Evolutionary conservation across 768 basidiomycete species (phyloP).

Genomic region (Gyrodon lividus): DNA sequence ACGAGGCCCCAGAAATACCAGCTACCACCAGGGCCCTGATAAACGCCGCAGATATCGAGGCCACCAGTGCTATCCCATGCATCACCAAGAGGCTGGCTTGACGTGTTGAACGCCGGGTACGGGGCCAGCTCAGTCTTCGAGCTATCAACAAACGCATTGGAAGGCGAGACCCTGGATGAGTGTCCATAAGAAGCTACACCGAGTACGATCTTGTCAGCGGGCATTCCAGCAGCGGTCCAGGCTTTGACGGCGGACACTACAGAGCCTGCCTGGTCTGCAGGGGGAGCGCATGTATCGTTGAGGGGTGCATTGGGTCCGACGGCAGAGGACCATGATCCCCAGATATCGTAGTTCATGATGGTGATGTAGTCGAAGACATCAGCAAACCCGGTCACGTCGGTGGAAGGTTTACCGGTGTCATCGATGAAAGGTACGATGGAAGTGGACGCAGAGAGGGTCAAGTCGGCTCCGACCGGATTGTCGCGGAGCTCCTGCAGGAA

Average conservation of each 20-base stretch:
- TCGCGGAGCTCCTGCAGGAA: slow-evolving; percentile 68
- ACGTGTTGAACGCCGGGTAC: slow-evolving; percentile 50
- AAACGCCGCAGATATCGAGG: slow-evolving; percentile 54
- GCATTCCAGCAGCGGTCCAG: slow-evolving; percentile 78
- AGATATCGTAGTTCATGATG: slow-evolving; percentile 65
- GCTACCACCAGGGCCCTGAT: slow-evolving; percentile 46
- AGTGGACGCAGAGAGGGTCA: slow-evolving; percentile 70
- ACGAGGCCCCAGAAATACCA: slow-evolving; percentile 63
- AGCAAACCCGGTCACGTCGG: slow-evolving; percentile 69
- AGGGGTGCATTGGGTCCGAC: slow-evolving; percentile 80
- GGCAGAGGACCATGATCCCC: slow-evolving; percentile 47
- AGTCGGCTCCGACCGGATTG: slow-evolving; percentile 42
- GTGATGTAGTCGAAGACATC: slow-evolving; percentile 61
- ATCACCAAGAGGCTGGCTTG: slow-evolving; percentile 48
- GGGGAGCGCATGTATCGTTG: slow-evolving; percentile 65
- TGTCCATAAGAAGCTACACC: slow-evolving; percentile 83
- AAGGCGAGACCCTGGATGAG: slow-evolving; percentile 50
- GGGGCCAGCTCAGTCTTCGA: slow-evolving; percentile 36
- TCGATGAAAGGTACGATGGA: slow-evolving; percentile 64
- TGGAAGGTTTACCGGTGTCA: slow-evolving; percentile 54
- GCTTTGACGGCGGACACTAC: slow-evolving; percentile 64
- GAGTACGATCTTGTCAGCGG: slow-evolving; percentile 63
- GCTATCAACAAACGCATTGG: slow-evolving; percentile 34
- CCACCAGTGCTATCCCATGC: slow-evolving; percentile 52
- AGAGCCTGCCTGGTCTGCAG: slow-evolving; percentile 64